These are phyloP conservation scores for Suillus discolor DNA, from an alignment of 768 basidiomycete genomes.

Conservation along the genomic window DNA sequence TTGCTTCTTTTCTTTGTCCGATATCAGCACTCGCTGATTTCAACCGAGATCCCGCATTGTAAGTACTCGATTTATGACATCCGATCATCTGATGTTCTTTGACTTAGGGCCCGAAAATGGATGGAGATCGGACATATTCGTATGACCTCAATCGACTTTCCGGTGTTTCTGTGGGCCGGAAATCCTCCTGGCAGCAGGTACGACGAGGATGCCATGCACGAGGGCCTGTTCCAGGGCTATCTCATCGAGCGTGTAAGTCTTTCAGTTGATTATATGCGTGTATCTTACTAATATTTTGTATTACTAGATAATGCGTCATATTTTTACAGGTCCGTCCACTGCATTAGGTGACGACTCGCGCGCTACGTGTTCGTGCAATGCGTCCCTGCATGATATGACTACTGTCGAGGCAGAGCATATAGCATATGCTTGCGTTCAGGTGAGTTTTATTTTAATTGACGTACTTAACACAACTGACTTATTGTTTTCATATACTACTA, in stretches of 20 bases:
- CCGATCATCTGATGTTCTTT: background rate
- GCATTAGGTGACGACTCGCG: background rate
- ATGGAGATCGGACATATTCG: conserved; percentile 9
- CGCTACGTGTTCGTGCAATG: background rate
- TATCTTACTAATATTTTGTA: background rate
- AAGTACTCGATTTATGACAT: background rate
- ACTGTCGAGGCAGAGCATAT: conserved; percentile 8
- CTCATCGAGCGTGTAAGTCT: conserved; percentile 6
- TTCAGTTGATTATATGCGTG: background rate
- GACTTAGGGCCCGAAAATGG: background rate
- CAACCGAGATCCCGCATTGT: background rate
- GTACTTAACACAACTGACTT: too few relatives aligned
- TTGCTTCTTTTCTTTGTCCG: conserved; percentile 3
- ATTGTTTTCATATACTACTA: too few relatives aligned
- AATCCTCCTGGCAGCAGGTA: background rate
- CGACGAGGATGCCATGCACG: background rate
- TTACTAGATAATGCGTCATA: conserved; percentile 2
- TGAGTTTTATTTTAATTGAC: too few relatives aligned
- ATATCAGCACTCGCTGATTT: background rate
- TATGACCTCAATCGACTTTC: background rate
- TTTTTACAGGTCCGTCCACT: conserved; percentile 4
- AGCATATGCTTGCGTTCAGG: conserved; percentile 10
- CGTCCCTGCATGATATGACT: conserved; percentile 2
- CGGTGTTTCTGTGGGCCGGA: conserved; percentile 11
- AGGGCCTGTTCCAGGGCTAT: conserved; percentile 10